These are phyloP conservation scores for Aspergillus brasiliensis DNA, from an alignment of 2,329 filamentous ascomycete genomes.

Conservation along the genomic window DNA sequence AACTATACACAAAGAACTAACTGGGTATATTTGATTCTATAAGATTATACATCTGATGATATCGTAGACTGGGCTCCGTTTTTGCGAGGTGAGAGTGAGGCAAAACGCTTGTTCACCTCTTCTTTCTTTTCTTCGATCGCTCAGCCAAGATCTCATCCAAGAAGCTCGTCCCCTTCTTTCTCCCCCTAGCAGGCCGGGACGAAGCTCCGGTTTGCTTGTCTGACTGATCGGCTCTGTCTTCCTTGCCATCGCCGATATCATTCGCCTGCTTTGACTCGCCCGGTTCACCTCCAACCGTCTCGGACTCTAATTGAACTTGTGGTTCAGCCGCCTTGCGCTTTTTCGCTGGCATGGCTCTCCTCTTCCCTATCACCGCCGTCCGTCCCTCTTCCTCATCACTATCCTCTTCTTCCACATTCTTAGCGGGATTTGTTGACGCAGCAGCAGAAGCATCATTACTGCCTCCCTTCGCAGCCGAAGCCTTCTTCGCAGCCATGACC, in stretches of 20 bases:
- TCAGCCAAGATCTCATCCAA: constrained; percentile 56
- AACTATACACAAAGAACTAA: neutral
- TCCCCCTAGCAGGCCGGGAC: constrained; percentile 26
- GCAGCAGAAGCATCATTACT: neutral
- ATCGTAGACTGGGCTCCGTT: neutral
- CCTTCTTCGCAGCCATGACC: constrained; percentile 39
- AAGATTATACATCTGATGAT: constrained; percentile 11
- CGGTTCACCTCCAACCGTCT: constrained; percentile 1
- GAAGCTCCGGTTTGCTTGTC: constrained; percentile 10
- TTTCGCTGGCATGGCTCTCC: constrained; percentile 18
- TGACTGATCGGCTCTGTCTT: constrained; percentile 4
- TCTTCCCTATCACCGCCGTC: constrained; percentile 40
- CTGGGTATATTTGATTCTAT: constrained; percentile 6
- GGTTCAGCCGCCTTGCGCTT: constrained; percentile 16
- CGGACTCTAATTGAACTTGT: neutral
- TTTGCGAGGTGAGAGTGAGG: too few relatives aligned
- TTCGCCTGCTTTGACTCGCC: neutral
- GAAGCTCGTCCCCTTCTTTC: constrained; percentile 51
- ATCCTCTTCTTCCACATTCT: constrained; percentile 27
- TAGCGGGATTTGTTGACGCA: neutral
- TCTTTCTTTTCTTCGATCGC: constrained; percentile 54
- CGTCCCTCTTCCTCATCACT: constrained; percentile 46
- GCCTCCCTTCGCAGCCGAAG: constrained; percentile 40
- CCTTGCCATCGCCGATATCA: constrained; percentile 9
- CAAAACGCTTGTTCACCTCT: constrained; percentile 29